These are phyloP conservation scores for Elasticomyces elasticus DNA, from an alignment of 495 filamentous ascomycete species.

Conservation along the genomic window DNA sequence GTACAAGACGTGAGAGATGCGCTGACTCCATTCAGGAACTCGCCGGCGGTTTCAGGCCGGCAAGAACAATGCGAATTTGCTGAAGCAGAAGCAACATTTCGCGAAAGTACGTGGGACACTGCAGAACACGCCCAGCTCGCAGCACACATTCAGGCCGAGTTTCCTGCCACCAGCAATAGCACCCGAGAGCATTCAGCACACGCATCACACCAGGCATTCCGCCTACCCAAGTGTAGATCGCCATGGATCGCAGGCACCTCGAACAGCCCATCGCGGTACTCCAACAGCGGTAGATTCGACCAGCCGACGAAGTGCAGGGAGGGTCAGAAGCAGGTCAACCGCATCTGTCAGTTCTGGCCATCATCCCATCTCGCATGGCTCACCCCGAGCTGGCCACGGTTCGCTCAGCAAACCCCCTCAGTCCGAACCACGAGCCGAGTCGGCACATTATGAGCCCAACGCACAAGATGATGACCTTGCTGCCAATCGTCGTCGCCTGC, in stretches of 20 bases:
- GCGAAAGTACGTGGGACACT: constrained; percentile 10
- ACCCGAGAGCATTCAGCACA: neutral
- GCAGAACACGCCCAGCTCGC: constrained; percentile 8
- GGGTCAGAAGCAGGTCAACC: too few species aligned
- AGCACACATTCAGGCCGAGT: neutral
- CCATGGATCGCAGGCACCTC: neutral
- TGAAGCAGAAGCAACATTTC: constrained; percentile 22
- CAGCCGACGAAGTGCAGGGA: too few species aligned
- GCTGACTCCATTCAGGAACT: too few species aligned
- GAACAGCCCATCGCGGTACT: neutral
- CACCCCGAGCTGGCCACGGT: neutral
- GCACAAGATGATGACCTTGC: constrained; percentile 19
- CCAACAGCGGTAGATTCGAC: too few species aligned
- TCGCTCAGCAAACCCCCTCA: neutral
- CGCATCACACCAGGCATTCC: neutral
- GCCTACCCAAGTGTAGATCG: neutral
- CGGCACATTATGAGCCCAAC: neutral
- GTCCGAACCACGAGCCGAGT: neutral
- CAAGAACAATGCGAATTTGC: constrained; percentile 10
- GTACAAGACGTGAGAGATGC: too few species aligned
- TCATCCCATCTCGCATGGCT: neutral
- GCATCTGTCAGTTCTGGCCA: neutral
- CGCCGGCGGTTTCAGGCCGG: constrained; percentile 11
- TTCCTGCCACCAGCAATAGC: neutral
- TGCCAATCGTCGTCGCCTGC: constrained; percentile 22